Evolutionary conservation across 805 yeast species (phyloP).

Genomic region (Lachancea nothofagi): DNA sequence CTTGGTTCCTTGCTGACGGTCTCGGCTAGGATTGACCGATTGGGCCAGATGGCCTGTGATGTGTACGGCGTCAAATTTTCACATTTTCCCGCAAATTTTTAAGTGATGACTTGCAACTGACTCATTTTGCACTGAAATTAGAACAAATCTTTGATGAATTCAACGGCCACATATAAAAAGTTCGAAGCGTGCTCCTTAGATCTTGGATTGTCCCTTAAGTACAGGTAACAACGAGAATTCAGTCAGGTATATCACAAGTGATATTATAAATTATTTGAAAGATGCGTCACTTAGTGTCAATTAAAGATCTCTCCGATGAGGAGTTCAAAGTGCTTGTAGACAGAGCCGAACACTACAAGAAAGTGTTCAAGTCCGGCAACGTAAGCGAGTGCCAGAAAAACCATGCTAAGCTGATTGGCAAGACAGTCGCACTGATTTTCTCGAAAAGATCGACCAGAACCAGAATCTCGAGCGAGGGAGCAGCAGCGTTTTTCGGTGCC

Average conservation of each 20-base stretch:
- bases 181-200: neutral
- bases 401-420: conserved; percentile 62
- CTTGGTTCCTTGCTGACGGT: no score
- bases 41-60: no score
- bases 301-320: conserved; percentile 64
- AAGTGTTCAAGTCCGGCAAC: conserved; percentile 51
- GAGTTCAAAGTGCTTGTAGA: conserved; percentile 70
- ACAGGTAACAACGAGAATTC: conserved; percentile 26
- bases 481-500: conserved; percentile 87
- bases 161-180: conserved; percentile 1
- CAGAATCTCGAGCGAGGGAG: conserved; percentile 90
- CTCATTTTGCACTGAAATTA: conserved; percentile 1
- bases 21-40: no score
- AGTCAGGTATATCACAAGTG: neutral
- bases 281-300: conserved; percentile 71
- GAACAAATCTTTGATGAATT: neutral
- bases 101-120: neutral
- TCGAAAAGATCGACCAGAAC: conserved; percentile 94
- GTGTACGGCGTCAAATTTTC: neutral
- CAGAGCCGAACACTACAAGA: conserved; percentile 67
- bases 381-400: conserved; percentile 32
- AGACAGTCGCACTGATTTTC: conserved; percentile 76
- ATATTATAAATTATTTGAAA: neutral
- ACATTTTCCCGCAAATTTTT: conserved; percentile 3
- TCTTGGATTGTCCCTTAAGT: conserved; percentile 23